phyloP scores from a whole-genome alignment of 1,139 yeast species.

The Taphrina sp. region DNA sequence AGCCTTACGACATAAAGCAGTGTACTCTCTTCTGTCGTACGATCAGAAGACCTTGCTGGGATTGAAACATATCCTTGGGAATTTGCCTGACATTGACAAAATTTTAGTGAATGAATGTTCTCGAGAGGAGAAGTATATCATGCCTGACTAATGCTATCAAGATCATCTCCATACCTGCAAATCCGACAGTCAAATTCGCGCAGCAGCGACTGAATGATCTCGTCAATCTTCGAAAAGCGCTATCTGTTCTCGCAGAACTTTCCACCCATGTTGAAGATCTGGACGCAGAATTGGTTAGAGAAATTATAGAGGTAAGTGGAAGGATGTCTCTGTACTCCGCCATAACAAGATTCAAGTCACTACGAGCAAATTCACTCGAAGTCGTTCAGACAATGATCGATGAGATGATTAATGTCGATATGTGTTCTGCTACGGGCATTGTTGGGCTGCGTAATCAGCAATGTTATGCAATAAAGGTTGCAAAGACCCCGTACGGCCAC shows the following conservation, averaged over 20 bases:
- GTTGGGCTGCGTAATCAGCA: conserved; percentile 50
- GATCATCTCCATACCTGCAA: too few relatives aligned
- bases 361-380: too few relatives aligned
- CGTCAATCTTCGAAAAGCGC: conserved; percentile 46
- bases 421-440: conserved; percentile 48
- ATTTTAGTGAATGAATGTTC: conserved; percentile 6
- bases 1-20: conserved; percentile 45
- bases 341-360: too few relatives aligned
- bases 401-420: conserved; percentile 46
- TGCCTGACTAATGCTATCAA: conserved; percentile 32
- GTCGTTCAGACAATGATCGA: conserved; percentile 36
- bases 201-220: conserved; percentile 48
- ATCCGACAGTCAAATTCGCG: conserved; percentile 40
- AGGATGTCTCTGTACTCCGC: too few relatives aligned
- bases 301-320: too few relatives aligned
- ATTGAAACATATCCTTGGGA: too few relatives aligned
- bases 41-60: too few relatives aligned
- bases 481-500: neutral
- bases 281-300: too few relatives aligned
- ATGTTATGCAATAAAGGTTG: conserved; percentile 47
- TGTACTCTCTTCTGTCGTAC: conserved; percentile 47
- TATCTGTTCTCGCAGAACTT: too few relatives aligned
- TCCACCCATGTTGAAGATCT: too few relatives aligned
- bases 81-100: neutral
- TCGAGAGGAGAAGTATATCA: neutral